Evolutionary conservation across 176 grass and related monocot genomes (phyloP), one percentile per base, ranked within the genome.

Genomic region (Hordeum vulgare): DNA sequence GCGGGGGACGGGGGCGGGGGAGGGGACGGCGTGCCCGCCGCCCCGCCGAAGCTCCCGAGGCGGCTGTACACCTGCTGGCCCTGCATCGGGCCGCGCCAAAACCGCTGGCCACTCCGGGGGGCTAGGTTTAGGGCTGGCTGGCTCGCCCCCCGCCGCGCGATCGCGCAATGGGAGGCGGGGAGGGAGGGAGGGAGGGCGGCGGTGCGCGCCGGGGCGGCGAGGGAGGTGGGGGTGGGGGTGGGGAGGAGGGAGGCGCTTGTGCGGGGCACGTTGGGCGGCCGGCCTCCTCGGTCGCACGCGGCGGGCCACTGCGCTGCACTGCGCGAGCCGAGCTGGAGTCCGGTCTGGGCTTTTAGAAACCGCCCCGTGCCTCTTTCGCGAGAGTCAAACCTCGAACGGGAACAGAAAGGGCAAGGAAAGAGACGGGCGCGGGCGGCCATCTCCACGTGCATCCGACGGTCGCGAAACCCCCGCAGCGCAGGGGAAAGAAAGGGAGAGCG

Each of bases 1-100:
- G 61, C 58, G 24, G 85, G 85, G 9, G 88, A 80, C 47, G 90
- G 86, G 4, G 92, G 91, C 54, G 92, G 81, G n/a, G 79, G 79
- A 21, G 86, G 74, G 39, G 74, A 90, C 49, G 92, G 88, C 76
- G 84, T 81, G 13, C 26, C 71, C 75, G 73, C 58, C 9, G 82
- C 69, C 12, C 80, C 84, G 72, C 92, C 83, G 60, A 75, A 79
- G 87, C 87, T 94, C 7, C 95, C 92, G 44, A 95, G 79, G 80
- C 89, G 92, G 80, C 73, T 93, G 85, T 90, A 85, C 83, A 53
- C 89, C 54, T 92, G 90, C 54, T 92, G 90, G 70, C 77, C 68
- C 70, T 88, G 96, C 92, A 97, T 93, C 71, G 73, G 76, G 21
- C 61, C 17, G 68, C 28, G 9, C 20, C 51, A 56, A 56, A 56